Conservation (phyloP, 1,139 yeast genomes). For the Hansenula lynferdii region DNA sequence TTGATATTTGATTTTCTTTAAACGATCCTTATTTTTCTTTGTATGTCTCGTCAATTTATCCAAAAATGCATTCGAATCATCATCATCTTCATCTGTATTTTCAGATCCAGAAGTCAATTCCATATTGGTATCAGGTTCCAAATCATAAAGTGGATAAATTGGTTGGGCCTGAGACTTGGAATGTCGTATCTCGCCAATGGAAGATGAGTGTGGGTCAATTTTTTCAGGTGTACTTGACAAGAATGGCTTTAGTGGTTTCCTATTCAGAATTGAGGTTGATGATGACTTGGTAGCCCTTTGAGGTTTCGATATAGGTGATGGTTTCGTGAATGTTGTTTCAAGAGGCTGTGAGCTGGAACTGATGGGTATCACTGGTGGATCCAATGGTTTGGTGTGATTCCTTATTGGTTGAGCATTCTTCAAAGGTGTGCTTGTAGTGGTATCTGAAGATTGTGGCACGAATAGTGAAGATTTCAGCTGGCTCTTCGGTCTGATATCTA, state of each 20-base stretch:
- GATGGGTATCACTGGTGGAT: too few relatives aligned
- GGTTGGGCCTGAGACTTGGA: not conserved
- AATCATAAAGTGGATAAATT: not conserved
- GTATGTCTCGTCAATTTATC: constrained; percentile 3
- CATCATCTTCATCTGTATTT: too few relatives aligned
- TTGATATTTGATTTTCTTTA: not conserved
- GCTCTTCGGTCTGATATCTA: not conserved
- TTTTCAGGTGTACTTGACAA: constrained; percentile 2
- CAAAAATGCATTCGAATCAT: constrained; percentile 11
- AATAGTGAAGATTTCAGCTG: not conserved
- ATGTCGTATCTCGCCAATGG: constrained; percentile 5
- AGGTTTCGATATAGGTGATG: not conserved
- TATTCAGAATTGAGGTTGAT: too few relatives aligned
- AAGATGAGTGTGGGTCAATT: not conserved
- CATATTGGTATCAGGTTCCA: constrained; percentile 1
- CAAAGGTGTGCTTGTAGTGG: not conserved
- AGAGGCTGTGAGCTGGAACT: too few relatives aligned
- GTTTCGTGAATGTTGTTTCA: too few relatives aligned
- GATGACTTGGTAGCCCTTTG: too few relatives aligned
- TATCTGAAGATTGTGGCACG: not conserved
- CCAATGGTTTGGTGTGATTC: too few relatives aligned
- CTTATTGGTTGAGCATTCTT: not conserved
- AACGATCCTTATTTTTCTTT: not conserved
- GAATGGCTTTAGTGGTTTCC: too few relatives aligned
- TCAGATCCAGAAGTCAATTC: not conserved